Conservation (phyloP, 75 land plant genomes). For the Picea sitchensis region DNA sequence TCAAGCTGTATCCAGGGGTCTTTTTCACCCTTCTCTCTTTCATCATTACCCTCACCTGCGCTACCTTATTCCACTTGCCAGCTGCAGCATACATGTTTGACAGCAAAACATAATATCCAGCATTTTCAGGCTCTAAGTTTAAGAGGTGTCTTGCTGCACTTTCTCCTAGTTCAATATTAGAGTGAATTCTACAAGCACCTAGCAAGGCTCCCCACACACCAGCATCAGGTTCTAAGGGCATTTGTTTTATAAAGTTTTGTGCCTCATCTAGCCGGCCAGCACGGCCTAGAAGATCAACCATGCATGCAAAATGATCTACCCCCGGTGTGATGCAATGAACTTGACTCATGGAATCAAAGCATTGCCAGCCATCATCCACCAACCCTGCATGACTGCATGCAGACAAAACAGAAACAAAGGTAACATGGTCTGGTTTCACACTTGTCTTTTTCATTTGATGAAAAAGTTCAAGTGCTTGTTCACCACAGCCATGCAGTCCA, state of each 20-base stretch:
- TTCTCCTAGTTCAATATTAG: constrained; percentile 30
- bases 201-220: constrained; percentile 62
- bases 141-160: neutral
- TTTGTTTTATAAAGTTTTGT: constrained; percentile 18
- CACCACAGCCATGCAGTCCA: too few relatives aligned
- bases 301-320: constrained; percentile 44
- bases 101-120: neutral
- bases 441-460: constrained; percentile 23
- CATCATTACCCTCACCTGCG: neutral
- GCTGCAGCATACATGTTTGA: constrained; percentile 4
- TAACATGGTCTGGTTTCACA: constrained; percentile 40
- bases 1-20: neutral
- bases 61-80: neutral
- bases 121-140: neutral
- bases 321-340: constrained; percentile 22
- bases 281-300: constrained; percentile 55
- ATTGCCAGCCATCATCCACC: constrained; percentile 40
- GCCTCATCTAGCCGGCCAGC: constrained; percentile 46
- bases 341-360: constrained; percentile 36
- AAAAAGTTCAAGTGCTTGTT: constrained; percentile 18
- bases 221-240: constrained; percentile 39
- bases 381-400: constrained; percentile 51
- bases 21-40: neutral
- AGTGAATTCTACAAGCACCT: constrained; percentile 44
- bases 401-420: constrained; percentile 44